phyloP scores from a whole-genome alignment of 495 filamentous ascomycete genomes.

The Podospora australis region DNA sequence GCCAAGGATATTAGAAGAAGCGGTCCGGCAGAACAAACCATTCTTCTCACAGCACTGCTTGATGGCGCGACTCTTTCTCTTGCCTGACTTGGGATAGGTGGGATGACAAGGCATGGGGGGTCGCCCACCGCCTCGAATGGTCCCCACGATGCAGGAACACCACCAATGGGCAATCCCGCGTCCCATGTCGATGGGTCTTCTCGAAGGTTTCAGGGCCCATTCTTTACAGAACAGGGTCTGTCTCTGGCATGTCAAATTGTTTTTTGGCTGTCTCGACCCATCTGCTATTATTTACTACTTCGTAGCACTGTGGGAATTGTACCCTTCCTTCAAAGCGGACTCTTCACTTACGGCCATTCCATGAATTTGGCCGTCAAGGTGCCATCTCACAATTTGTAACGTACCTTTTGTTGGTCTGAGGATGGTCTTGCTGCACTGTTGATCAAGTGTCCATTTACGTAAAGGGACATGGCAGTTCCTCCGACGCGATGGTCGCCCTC shows the following conservation, averaged over 20 bases:
- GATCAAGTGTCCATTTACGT: not conserved
- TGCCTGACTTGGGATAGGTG: too few relatives aligned
- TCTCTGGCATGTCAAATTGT: not conserved
- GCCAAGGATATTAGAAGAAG: not conserved
- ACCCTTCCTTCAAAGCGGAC: not conserved
- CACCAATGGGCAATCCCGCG: conserved; percentile 17
- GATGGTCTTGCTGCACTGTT: not conserved
- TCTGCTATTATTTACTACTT: too few relatives aligned
- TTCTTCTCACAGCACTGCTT: not conserved
- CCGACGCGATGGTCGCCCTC: not conserved
- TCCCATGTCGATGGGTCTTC: conserved; percentile 21
- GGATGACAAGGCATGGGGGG: not conserved
- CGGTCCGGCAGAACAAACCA: too few relatives aligned
- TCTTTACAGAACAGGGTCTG: conserved; percentile 4
- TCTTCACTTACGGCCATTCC: not conserved
- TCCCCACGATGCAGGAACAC: conserved; percentile 24
- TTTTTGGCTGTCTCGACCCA: too few relatives aligned
- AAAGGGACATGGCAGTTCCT: not conserved
- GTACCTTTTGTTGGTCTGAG: not conserved
- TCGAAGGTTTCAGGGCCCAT: conserved; percentile 21
- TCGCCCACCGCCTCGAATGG: not conserved
- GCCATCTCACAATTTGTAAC: not conserved
- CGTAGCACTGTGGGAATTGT: too few relatives aligned
- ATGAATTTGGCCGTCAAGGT: not conserved
- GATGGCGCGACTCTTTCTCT: not conserved